Base-by-base conservation (phyloP, 2,329 filamentous ascomycete species). In the Pezicula carpinea region DNA sequence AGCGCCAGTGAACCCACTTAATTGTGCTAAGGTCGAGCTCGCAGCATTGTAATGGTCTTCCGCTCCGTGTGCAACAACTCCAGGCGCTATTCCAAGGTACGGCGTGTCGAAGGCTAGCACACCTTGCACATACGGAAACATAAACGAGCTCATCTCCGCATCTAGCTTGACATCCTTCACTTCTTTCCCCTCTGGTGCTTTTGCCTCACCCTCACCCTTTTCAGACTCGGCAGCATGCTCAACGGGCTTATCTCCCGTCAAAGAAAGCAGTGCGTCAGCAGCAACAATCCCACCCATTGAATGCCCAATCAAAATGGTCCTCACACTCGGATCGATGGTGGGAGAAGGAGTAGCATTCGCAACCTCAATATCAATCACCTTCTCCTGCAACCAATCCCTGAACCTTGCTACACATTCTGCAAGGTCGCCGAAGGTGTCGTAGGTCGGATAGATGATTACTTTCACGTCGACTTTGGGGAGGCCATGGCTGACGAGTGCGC, bases 281-380 rank as follows among this genome's bases (percentile, higher is more conserved):
- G 89, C 92, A 39, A 97, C 90, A 59, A 97, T 96, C 58, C 93
- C 93, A 57, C 87, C 87, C 87, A 87, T 96, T 7, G 86, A 91
- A 66, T 96, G 91, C 19, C 91, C 91, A 48, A 95, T 72, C 14
- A 96, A 77, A 39, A 96, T 77, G 22, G 87, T 85, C 60, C 83
- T 84, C 17, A 96, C 89, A 0, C 85, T 89, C 5, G 90, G 89
- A 51, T 95, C 89, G 53, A 95, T 77, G 0, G 88, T 95, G 0
- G 91, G 91, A 5, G 86, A 91, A 1, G 87, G 80, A 0, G 89
- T 92, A 39, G 77, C 76, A 56, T 87, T 86, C 22, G 78, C 82
- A 48, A 96, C 91, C 69, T 99, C 92, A 59, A 96, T 74, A 66
- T 97, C 93, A 59, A 97, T 96, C 58, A 97, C 88, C 59, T 88